Base-by-base conservation (phyloP, 176 grass and related monocot species). In the Phoenix dactylifera region DNA sequence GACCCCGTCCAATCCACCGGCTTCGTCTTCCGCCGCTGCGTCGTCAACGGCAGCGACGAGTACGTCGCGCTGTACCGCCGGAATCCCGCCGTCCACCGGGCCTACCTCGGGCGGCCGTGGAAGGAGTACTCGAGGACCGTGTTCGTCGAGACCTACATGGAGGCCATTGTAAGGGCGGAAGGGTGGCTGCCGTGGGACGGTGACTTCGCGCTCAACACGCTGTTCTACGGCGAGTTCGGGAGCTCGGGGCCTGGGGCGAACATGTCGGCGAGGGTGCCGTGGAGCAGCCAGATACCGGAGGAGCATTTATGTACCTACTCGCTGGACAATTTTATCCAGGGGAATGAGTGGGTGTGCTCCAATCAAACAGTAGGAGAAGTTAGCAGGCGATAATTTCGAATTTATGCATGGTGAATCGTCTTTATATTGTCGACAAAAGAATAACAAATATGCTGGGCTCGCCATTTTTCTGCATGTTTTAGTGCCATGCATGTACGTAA, bases 61-160 rank as follows among this genome's bases (percentile, higher is more conserved):
- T 98, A 92, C 84, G 3, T 98, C 26, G 81, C 70, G 0, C 15
- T 83, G 24, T 92, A 92, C 74, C 61, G 51, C 5, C 4, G 67
- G 65, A 88, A 76, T 0, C 79, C 84, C 4, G 51, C 29, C 19
- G 81, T 52, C 5, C 93, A 98, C 82, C 80, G 32, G 52, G 79
- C 79, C 17, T 98, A 86, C 77, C 75, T 92, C 4, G 93, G 87
- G 6, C 70, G 93, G 1, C 93, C 87, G 0, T 98, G 93, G 93
- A 98, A 98, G 79, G 84, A 86, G 81, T 98, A 92, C 79, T 98
- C 93, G 0, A 78, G 93, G 49, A 92, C 84, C 4, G 84, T 98
- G 59, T 86, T 76, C 72, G 32, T 92, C 39, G 67, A 79, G 17
- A 92, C 84, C 66, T 54, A 57, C 10, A 63, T 98, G 59, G 59